Percentiles rank a stretch among this genome's conserved stretches.
These are phyloP conservation scores for Magnolia officinalis DNA, from an alignment of 164 flowering plant species.

Conservation along the genomic window DNA sequence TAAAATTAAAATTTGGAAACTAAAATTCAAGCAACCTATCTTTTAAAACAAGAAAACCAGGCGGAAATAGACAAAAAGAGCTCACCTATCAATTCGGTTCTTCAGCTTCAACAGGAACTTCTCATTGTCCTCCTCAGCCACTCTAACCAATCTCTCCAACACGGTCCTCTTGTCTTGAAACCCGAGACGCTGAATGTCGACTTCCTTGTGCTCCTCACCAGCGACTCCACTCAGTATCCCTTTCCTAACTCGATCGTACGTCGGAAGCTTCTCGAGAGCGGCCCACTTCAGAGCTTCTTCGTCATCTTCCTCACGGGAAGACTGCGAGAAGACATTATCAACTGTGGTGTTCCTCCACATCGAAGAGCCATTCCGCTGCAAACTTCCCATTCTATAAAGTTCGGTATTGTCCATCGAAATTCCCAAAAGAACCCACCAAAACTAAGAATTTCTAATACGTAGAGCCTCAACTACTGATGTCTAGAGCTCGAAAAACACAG, in stretches of 20 bases:
- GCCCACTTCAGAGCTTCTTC: slow-evolving; percentile 90
- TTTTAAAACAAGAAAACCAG: no score
- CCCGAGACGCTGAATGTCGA: slow-evolving; percentile 50
- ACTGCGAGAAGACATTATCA: slow-evolving; percentile 5
- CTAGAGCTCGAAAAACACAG: not conserved
- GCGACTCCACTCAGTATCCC: slow-evolving; percentile 44
- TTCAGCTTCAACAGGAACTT: slow-evolving; percentile 65
- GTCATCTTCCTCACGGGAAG: slow-evolving; percentile 16
- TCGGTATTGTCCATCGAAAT: slow-evolving; percentile 5
- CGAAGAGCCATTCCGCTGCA: slow-evolving; percentile 1
- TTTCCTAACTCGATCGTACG: slow-evolving; percentile 59
- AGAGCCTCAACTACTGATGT: not conserved
- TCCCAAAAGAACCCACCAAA: not conserved
- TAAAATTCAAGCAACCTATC: no score
- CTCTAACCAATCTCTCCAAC: slow-evolving; percentile 54
- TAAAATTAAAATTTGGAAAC: no score
- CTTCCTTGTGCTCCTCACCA: slow-evolving; percentile 37
- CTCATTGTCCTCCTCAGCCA: slow-evolving; percentile 74
- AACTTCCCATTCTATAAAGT: slow-evolving; percentile 6
- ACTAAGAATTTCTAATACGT: no score
- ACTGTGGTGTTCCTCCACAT: not conserved
- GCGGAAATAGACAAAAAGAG: not conserved
- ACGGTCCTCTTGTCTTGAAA: slow-evolving; percentile 45
- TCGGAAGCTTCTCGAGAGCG: slow-evolving; percentile 72
- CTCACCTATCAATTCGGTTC: slow-evolving; percentile 56